Conservation (phyloP, 257 asterid species). For the Solanum tarapatanum region DNA sequence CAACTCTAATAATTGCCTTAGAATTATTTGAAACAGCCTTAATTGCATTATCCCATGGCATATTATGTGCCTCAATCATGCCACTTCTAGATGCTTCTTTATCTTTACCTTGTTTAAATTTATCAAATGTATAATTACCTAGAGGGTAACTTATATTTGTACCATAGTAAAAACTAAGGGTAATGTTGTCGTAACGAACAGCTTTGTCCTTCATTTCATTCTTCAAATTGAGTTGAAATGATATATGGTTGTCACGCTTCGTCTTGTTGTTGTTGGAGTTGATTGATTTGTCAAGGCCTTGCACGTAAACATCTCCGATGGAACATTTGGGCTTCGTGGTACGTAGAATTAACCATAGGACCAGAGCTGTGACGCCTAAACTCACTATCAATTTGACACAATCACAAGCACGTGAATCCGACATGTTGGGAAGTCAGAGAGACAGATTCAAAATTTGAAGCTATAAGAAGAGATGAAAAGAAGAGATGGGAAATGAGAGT, state of each 20-base stretch:
- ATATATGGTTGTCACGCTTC: constrained; percentile 27
- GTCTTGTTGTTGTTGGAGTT: constrained; percentile 3
- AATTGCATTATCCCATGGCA: constrained; percentile 50
- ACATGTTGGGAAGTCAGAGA: background rate
- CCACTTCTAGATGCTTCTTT: constrained; percentile 26
- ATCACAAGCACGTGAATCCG: background rate
- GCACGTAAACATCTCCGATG: constrained; percentile 36
- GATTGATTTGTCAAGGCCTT: constrained; percentile 35
- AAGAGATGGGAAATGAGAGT: background rate
- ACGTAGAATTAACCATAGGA: constrained; percentile 73
- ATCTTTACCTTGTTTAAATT: constrained; percentile 62
- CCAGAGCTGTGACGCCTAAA: constrained; percentile 57
- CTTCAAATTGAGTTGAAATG: constrained; percentile 37
- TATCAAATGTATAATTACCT: constrained; percentile 30
- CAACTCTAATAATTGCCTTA: constrained; percentile 36
- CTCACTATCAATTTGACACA: constrained; percentile 57
- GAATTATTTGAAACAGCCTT: constrained; percentile 25
- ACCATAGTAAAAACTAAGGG: constrained; percentile 27
- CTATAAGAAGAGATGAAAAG: too few relatives aligned
- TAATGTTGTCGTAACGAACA: constrained; percentile 35
- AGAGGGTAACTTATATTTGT: constrained; percentile 13
- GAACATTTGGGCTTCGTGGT: constrained; percentile 46
- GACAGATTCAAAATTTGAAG: background rate
- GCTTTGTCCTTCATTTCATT: constrained; percentile 64
- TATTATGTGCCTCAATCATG: constrained; percentile 20